Conservation (phyloP, 192 early-diverging fungal genomes). For the Podila epicladia region DNA sequence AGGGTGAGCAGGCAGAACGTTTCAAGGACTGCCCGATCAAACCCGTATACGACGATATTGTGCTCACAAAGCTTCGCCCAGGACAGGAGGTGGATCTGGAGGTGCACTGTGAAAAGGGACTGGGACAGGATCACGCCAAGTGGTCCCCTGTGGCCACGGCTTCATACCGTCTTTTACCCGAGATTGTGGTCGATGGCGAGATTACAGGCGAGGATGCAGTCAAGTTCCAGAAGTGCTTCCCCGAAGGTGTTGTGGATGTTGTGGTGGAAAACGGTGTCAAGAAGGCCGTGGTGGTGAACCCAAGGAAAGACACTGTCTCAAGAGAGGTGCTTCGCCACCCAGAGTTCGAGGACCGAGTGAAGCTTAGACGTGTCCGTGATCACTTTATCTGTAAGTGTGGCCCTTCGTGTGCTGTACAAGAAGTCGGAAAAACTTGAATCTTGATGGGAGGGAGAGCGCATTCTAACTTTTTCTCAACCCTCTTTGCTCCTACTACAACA, state of each 20-base stretch:
- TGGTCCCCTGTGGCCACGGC: constrained; percentile 98
- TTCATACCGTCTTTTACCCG: constrained; percentile 93
- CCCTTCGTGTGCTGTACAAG: not conserved
- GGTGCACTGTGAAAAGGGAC: constrained; percentile 90
- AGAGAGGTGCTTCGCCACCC: constrained; percentile 92
- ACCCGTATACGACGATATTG: constrained; percentile 91
- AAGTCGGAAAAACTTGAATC: not conserved
- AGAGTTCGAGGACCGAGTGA: constrained; percentile 92
- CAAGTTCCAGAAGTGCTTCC: constrained; percentile 89
- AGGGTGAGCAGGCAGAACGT: constrained; percentile 84
- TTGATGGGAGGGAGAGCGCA: not conserved
- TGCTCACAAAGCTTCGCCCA: constrained; percentile 92
- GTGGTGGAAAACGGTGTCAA: constrained; percentile 70
- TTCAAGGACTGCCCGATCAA: constrained; percentile 75
- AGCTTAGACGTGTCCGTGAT: constrained; percentile 89
- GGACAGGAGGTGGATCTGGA: constrained; percentile 89
- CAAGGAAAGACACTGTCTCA: constrained; percentile 95
- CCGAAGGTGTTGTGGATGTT: constrained; percentile 86
- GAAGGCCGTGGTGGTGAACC: constrained; percentile 85
- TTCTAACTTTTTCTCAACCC: not conserved
- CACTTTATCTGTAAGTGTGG: constrained; percentile 95
- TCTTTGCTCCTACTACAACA: constrained; percentile 7
- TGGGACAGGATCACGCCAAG: constrained; percentile 97
- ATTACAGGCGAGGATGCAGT: constrained; percentile 86
- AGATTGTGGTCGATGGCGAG: constrained; percentile 85